phyloP scores from a whole-genome alignment of 306 rosid species.

The Castanea crenata region DNA sequence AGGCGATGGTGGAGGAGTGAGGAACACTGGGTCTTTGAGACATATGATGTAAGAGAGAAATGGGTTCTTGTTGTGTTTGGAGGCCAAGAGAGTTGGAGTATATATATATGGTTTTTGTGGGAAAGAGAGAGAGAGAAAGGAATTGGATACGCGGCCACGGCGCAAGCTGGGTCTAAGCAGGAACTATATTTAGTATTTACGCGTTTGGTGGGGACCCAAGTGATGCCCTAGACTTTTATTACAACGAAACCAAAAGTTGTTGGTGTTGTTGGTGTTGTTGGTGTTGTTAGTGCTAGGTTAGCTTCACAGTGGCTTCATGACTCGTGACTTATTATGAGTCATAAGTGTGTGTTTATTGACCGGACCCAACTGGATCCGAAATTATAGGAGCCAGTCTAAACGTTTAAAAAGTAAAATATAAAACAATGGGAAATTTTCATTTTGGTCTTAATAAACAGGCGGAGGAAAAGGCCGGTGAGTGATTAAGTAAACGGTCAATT shows the following conservation, averaged over 20 bases:
- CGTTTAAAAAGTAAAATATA: no score
- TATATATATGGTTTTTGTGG: not conserved
- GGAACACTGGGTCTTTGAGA: conserved; percentile 45
- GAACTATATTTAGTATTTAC: not conserved
- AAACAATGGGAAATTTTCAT: no score
- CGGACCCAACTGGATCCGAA: no score
- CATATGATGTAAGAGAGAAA: conserved; percentile 18
- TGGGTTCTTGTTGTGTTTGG: not conserved
- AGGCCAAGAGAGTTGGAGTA: not conserved
- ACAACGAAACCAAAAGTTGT: not conserved
- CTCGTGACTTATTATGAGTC: no score
- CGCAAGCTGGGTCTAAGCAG: not conserved
- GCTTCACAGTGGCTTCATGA: no score
- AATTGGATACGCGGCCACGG: not conserved
- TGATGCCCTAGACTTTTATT: not conserved
- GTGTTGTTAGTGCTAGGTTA: no score
- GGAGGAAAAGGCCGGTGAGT: no score
- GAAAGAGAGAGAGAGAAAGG: not conserved
- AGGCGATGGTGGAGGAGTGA: conserved; percentile 50
- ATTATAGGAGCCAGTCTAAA: no score
- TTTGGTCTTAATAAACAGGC: no score
- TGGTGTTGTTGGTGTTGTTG: no score
- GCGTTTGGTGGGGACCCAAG: conserved; percentile 13
- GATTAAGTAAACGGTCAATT: no score
- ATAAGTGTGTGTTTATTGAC: no score